A percentile compares a stretch with the other conserved stretches of the same genome.
Evolutionary conservation across 2,329 filamentous ascomycete species (phyloP).

Genomic region (Ramichloridium luteum): DNA sequence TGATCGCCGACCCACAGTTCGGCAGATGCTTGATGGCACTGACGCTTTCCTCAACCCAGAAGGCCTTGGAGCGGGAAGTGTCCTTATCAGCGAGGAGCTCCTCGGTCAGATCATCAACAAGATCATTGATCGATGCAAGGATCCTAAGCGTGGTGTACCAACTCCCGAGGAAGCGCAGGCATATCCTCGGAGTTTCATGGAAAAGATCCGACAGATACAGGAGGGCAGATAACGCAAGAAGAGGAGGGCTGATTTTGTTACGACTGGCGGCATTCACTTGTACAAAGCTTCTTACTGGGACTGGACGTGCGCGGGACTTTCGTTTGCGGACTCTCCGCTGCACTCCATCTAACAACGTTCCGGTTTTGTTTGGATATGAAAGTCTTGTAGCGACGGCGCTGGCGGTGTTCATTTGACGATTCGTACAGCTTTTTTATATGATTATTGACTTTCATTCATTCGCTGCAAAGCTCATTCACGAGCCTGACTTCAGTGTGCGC

Average conservation of each 20-base stretch:
- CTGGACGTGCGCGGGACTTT: too few species aligned
- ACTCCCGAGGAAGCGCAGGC: conserved; percentile 42
- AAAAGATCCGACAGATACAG: conserved; percentile 34
- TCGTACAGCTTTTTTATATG: too few species aligned
- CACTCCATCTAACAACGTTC: too few species aligned
- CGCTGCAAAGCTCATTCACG: too few species aligned
- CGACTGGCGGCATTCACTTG: not conserved
- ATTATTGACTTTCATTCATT: too few species aligned
- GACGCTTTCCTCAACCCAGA: conserved; percentile 50
- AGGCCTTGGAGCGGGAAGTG: conserved; percentile 30
- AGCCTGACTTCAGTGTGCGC: too few species aligned
- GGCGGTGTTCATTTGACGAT: too few species aligned
- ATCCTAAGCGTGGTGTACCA: conserved; percentile 39
- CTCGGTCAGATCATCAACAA: conserved; percentile 47
- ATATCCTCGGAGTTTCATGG: conserved; percentile 37
- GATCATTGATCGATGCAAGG: conserved; percentile 47
- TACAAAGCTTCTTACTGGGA: conserved; percentile 1
- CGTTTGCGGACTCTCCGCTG: too few species aligned
- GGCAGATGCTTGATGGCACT: conserved; percentile 41
- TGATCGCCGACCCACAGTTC: conserved; percentile 43
- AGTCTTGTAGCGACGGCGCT: too few species aligned
- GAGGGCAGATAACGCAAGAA: conserved; percentile 20
- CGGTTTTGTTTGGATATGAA: too few species aligned
- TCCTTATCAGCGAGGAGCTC: conserved; percentile 45
- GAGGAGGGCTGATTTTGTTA: conserved; percentile 5